A percentile compares a stretch with the other conserved stretches of the same genome.
Conservation (phyloP, 202 grass and related monocot species). For the Zoysia matrella region DNA sequence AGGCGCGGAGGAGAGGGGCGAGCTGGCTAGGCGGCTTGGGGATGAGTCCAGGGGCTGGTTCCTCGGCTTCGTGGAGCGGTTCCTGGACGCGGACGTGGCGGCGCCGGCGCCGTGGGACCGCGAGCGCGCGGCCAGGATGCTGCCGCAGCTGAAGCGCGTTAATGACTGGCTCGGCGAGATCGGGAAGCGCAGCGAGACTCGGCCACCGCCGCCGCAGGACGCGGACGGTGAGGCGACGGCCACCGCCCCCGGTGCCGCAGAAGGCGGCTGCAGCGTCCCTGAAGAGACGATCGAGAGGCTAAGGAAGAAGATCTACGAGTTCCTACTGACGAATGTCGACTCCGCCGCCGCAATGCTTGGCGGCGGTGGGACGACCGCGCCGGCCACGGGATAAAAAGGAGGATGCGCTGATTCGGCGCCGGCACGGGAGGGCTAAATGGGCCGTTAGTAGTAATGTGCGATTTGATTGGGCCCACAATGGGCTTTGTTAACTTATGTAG, state of each 20-base stretch:
- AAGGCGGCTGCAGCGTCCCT: conserved; percentile 39
- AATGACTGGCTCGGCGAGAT: conserved; percentile 64
- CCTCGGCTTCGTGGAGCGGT: conserved; percentile 93
- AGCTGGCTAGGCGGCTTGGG: conserved; percentile 70
- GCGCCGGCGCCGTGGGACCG: conserved; percentile 49
- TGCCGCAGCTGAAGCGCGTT: conserved; percentile 75
- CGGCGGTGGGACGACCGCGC: conserved; percentile 9
- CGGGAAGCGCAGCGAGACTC: conserved; percentile 12
- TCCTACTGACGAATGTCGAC: conserved; percentile 87
- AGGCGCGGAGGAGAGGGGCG: conserved; percentile 65
- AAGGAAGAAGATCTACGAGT: conserved; percentile 96
- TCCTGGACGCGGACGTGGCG: conserved; percentile 73
- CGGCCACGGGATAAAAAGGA: conserved; percentile 31
- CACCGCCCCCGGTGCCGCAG: neutral
- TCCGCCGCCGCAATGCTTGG: conserved; percentile 37
- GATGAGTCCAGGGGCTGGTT: conserved; percentile 82
- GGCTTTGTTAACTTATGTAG: conserved; percentile 46
- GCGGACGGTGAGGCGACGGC: conserved; percentile 13
- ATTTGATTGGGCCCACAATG: conserved; percentile 41
- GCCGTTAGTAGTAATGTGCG: conserved; percentile 7
- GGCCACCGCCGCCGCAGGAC: conserved; percentile 5
- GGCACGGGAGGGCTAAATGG: conserved; percentile 10
- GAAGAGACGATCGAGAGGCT: conserved; percentile 77
- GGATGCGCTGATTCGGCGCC: conserved; percentile 1
- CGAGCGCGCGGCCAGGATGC: conserved; percentile 65